Evolutionary conservation across 1,139 yeast genomes (phyloP), one percentile per base, ranked within the genome.

Genomic region (Hemisphaericaspora xylofermentans): DNA sequence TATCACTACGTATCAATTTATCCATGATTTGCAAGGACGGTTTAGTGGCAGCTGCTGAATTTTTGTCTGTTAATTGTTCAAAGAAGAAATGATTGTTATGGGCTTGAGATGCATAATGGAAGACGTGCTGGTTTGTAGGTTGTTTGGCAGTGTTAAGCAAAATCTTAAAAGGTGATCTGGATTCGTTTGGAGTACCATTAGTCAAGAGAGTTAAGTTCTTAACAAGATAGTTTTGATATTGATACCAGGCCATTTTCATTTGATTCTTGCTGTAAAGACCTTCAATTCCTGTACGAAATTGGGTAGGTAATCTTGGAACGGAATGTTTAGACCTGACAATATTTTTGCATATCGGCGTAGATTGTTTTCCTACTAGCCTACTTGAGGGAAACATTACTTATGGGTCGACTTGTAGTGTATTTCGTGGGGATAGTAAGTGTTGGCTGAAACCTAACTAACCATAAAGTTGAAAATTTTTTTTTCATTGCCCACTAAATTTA

Each of bases 41-140:
- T 47, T 60, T 60, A 10, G 76, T 66, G 21, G 56, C 52, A 18
- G 54, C 49, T 2, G 74, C 74, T 39, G 53, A 61, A 7, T 57
- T 44, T 45, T 56, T 58, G 47, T 63, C 54, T 19, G 66, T 51
- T 44, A 91, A 72, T 55, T 87, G 86, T 60, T 85, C 82, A 59
- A 89, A 81, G 54, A 86, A 88, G 44, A 93, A 74, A 65, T 93
- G 98, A 68, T 93, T 93, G 67, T 89, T 91, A 66, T 87, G 95
- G 2, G 91, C 84, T 61, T 87, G 96, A 4, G 96, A 86, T 10
- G 98, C 97, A 57, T 75, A 80, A 66, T 89, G 94, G 73, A 84
- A 91, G 12, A 85, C 68, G 44, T 80, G 79, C 32, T 91, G 84
- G 54, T 79, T 79, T 32, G 82, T 79, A 26, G 87, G 74, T 51